Evolutionary conservation across 1,139 yeast species (phyloP).

Genomic region (Saccharomyces hybrid): DNA sequence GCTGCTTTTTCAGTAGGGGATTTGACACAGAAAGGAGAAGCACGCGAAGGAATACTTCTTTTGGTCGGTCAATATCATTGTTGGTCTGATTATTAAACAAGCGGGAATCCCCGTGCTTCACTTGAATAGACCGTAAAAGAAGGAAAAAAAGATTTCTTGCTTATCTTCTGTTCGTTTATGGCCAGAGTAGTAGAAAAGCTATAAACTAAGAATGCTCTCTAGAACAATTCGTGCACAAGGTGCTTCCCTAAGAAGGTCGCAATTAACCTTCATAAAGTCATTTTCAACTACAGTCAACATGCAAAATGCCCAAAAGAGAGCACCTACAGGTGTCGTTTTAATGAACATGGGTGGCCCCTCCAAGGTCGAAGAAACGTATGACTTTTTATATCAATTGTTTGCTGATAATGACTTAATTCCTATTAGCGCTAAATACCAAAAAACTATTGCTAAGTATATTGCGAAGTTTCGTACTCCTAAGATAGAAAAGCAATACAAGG

Average conservation of each 20-base stretch:
- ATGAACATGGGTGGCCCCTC: slow-evolving; percentile 99
- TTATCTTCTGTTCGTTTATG: neutral
- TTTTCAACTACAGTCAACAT: neutral
- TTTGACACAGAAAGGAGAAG: neutral
- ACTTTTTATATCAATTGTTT: slow-evolving; percentile 68
- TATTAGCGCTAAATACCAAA: slow-evolving; percentile 66
- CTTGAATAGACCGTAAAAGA: neutral
- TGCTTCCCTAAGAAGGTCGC: neutral
- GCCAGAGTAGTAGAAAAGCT: neutral
- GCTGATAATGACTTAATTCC: slow-evolving; percentile 85
- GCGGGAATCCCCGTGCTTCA: neutral
- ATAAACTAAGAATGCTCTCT: neutral
- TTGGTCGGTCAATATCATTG: neutral
- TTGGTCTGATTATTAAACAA: neutral
- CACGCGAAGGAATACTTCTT: neutral
- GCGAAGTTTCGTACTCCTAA: slow-evolving; percentile 80
- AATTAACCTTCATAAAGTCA: neutral
- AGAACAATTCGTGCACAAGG: neutral
- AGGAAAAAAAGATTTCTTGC: neutral
- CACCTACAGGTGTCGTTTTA: slow-evolving; percentile 55
- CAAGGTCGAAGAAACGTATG: slow-evolving; percentile 74
- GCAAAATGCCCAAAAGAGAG: slow-evolving; percentile 2
- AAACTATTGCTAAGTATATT: slow-evolving; percentile 63
- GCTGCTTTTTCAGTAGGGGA: neutral
- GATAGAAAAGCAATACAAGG: slow-evolving; percentile 71